Evolutionary conservation across 805 yeast species (phyloP).

Genomic region (Candida sanyiensis): DNA sequence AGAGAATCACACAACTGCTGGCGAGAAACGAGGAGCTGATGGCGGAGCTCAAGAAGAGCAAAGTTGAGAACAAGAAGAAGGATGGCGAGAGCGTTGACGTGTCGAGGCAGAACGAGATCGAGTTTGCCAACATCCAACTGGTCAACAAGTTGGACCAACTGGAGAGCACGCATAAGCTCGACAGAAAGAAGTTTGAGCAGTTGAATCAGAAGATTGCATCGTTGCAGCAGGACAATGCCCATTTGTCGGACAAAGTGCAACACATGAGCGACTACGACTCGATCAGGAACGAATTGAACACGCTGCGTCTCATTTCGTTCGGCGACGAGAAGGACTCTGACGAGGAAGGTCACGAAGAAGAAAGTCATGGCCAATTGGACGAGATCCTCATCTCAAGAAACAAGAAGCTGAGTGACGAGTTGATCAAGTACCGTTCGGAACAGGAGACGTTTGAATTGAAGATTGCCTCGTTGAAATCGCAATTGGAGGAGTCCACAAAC

Average conservation of each 20-base stretch:
- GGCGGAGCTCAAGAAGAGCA: conserved; percentile 52
- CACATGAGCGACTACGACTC: conserved; percentile 71
- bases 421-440: conserved; percentile 59
- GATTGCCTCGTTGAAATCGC: conserved; percentile 35
- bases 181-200: conserved; percentile 12
- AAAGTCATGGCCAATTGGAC: conserved; percentile 36
- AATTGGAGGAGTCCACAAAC: conserved; percentile 29
- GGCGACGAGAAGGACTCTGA: conserved; percentile 48
- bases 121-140: conserved; percentile 62
- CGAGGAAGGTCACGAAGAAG: conserved; percentile 25
- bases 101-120: conserved; percentile 45
- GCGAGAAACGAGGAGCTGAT: conserved; percentile 71
- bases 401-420: conserved; percentile 63
- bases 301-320: conserved; percentile 71
- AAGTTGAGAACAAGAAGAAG: conserved; percentile 37
- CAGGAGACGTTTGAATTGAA: conserved; percentile 41
- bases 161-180: conserved; percentile 26
- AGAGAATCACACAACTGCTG: conserved; percentile 66
- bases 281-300: conserved; percentile 66
- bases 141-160: conserved; percentile 52
- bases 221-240: conserved; percentile 42
- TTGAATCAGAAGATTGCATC: conserved; percentile 32
- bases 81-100: conserved; percentile 38
- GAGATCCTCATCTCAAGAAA: conserved; percentile 63
- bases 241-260: conserved; percentile 43